Evolutionary conservation across 345 rosid species (phyloP), one percentile per base, ranked within the genome.

Genomic region (Gossypium mustelinum): DNA sequence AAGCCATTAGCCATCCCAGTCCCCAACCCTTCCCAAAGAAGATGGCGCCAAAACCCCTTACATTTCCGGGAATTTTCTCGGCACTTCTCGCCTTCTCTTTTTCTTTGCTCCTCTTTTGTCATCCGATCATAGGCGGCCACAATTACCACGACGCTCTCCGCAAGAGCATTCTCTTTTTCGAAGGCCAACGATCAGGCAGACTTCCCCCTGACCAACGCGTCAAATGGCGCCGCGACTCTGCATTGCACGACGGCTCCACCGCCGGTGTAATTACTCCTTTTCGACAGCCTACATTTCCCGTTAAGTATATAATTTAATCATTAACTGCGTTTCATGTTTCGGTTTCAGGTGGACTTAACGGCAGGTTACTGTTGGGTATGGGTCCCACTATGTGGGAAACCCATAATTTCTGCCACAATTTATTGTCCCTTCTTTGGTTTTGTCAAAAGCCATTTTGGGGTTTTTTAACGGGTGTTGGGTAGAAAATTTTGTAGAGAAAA

Each of bases 331-430:
- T 64, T 41, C 1, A 24, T 66, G 18, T 50, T 48, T 66, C 51
- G n/a, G 51, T 69, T 76, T 34, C 85, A 92, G 90, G 93, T 92
- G 54, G 88, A 95, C 81, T 82, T 95, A 51, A 84, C 87, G 0
- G 99, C 98, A 0, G 99, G 99, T 2, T 94, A 92, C 85, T 94
- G n/a, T n/a, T n/a, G n/a, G n/a, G n/a, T n/a, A n/a, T n/a, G n/a
- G n/a, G n/a, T n/a, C n/a, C n/a, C n/a, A n/a, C n/a, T n/a, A n/a
- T n/a, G n/a, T n/a, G n/a, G n/a, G n/a, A n/a, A n/a, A n/a, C n/a
- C n/a, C n/a, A n/a, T n/a, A n/a, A n/a, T n/a, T n/a, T n/a, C n/a
- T n/a, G n/a, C n/a, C n/a, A n/a, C n/a, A n/a, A n/a, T n/a, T n/a
- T n/a, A n/a, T n/a, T n/a, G n/a, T n/a, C n/a, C n/a, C n/a, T n/a